Conservation (phyloP, 768 basidiomycete genomes). For the Termitomyces sp. region DNA sequence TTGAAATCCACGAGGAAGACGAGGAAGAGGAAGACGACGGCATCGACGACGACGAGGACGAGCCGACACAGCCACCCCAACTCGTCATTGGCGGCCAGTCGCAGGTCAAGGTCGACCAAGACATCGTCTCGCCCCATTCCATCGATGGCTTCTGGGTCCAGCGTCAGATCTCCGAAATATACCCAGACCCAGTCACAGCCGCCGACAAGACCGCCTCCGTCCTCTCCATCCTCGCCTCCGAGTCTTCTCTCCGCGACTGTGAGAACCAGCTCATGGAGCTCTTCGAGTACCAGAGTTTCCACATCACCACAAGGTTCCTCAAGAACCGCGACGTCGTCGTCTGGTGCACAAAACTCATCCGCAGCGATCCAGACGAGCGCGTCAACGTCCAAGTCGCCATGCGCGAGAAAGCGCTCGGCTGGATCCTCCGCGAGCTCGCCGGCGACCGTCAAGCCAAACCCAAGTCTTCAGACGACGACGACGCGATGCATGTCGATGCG, state of each 20-base stretch:
- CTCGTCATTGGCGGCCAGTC: constrained; percentile 77
- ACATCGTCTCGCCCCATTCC: constrained; percentile 82
- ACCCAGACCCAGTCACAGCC: constrained; percentile 92
- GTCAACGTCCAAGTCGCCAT: constrained; percentile 96
- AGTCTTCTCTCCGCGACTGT: constrained; percentile 84
- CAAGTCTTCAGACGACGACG: constrained; percentile 39
- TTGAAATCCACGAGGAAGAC: constrained; percentile 79
- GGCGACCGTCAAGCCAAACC: constrained; percentile 72
- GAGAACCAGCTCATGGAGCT: constrained; percentile 97
- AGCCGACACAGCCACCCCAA: constrained; percentile 38
- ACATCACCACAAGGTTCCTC: constrained; percentile 84
- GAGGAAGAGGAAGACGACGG: constrained; percentile 71
- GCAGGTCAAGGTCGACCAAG: constrained; percentile 58
- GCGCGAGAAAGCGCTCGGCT: constrained; percentile 95
- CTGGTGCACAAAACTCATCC: constrained; percentile 96
- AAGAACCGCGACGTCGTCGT: constrained; percentile 96
- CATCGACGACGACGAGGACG: constrained; percentile 66
- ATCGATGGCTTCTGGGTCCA: constrained; percentile 99
- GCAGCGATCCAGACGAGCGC: constrained; percentile 83
- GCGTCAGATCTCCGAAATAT: constrained; percentile 85
- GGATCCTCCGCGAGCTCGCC: constrained; percentile 87
- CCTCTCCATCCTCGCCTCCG: constrained; percentile 81
- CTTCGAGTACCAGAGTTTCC: constrained; percentile 91
- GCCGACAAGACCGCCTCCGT: constrained; percentile 87
- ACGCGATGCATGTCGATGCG: constrained; percentile 81